A percentile compares a stretch with the other conserved stretches of the same genome.
Conservation (phyloP, 164 flowering plant genomes). For the Stephania yunnanensis region DNA sequence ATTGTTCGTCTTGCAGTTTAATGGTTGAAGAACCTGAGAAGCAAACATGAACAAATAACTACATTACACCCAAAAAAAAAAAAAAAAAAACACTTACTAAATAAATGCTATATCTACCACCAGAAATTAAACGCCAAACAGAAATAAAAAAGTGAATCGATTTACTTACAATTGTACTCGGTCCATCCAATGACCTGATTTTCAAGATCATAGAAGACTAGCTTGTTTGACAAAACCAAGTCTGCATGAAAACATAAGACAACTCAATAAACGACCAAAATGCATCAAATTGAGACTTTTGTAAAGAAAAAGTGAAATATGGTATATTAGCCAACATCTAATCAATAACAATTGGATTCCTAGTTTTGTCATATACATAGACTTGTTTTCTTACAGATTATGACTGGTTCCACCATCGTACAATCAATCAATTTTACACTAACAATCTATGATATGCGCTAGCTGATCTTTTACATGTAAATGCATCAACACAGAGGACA, state of each 20-base stretch:
- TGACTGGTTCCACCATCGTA: no score
- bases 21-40: conserved; percentile 75
- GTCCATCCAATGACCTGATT: conserved; percentile 85
- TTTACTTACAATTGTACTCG: conserved; percentile 73
- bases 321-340: background rate
- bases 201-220: conserved; percentile 72
- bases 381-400: no score
- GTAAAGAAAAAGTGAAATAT: background rate
- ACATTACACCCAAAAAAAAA: background rate
- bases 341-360: background rate
- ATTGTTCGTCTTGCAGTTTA: conserved; percentile 58
- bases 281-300: background rate
- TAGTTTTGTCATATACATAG: background rate
- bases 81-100: background rate
- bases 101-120: no score
- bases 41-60: conserved; percentile 7
- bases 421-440: no score
- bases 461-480: background rate
- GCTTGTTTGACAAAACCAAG: conserved; percentile 68
- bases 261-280: background rate
- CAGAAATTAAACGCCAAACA: background rate
- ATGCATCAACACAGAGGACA: background rate
- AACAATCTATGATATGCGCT: no score
- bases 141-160: background rate
- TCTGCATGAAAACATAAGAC: conserved; percentile 43